Evolutionary conservation across 345 rosid species (phyloP).

Genomic region (Citrus unshiu): DNA sequence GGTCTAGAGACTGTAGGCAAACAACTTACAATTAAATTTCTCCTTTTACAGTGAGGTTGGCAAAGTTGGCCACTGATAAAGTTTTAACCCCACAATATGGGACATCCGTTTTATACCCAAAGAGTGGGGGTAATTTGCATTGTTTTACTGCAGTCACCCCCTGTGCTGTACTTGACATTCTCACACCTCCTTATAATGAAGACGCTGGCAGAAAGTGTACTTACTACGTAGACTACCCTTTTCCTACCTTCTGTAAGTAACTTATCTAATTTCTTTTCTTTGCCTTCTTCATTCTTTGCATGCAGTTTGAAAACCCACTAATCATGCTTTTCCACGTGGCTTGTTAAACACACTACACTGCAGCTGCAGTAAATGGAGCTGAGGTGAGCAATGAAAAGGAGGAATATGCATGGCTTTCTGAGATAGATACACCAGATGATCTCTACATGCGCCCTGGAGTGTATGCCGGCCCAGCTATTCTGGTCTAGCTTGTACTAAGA

Average conservation of each 20-base stretch:
- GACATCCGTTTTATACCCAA: constrained; percentile 74
- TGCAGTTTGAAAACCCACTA: background rate
- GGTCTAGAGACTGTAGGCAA: background rate
- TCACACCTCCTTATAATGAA: constrained; percentile 86
- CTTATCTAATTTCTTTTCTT: background rate
- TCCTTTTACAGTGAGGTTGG: constrained; percentile 58
- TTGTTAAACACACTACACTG: constrained; percentile 2
- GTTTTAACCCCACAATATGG: constrained; percentile 63
- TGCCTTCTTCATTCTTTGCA: background rate
- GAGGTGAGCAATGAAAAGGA: constrained; percentile 40
- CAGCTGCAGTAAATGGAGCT: constrained; percentile 40
- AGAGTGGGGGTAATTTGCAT: constrained; percentile 84
- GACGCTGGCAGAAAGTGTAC: constrained; percentile 70
- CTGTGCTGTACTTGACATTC: constrained; percentile 87
- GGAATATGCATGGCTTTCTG: constrained; percentile 82
- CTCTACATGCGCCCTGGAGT: constrained; percentile 73
- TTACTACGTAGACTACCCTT: constrained; percentile 80
- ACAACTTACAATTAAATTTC: background rate
- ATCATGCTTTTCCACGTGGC: background rate
- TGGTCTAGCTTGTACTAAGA: constrained; percentile 24
- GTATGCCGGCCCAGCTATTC: constrained; percentile 65
- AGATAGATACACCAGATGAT: constrained; percentile 64
- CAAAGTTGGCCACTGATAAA: constrained; percentile 57
- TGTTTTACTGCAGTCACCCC: constrained; percentile 90
- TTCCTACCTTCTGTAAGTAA: constrained; percentile 53